These are phyloP conservation scores for Trametes cingulata DNA, from an alignment of 768 basidiomycete species.

Conservation along the genomic window DNA sequence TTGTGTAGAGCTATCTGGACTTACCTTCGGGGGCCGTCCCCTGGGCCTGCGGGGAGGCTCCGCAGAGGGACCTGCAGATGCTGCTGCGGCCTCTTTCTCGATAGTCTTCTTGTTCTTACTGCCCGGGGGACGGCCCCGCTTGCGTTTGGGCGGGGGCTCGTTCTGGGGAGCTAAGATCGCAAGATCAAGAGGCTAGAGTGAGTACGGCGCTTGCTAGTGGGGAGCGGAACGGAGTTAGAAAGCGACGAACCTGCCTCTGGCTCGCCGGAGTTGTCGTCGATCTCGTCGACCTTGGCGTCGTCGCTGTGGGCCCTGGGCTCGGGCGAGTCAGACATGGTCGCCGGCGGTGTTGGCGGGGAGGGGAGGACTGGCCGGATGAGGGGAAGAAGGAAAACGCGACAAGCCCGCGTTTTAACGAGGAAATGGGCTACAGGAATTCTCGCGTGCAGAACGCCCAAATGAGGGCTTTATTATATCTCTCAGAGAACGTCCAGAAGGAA, in stretches of 20 bases:
- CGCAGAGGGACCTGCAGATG: conserved; percentile 29
- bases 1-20: conserved; percentile 18
- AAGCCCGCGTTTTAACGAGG: conserved; percentile 80
- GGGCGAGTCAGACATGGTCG: conserved; percentile 64
- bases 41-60: conserved; percentile 44
- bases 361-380: conserved; percentile 38
- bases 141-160: conserved; percentile 60
- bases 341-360: conserved; percentile 27
- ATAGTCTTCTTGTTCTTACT: conserved; percentile 71
- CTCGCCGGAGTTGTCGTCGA: conserved; percentile 47
- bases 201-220: conserved; percentile 25
- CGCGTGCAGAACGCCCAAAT: conserved; percentile 63
- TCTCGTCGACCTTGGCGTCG: conserved; percentile 57
- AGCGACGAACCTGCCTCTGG: conserved; percentile 32
- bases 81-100: conserved; percentile 34
- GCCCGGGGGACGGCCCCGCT: conserved; percentile 87
- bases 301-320: conserved; percentile 55
- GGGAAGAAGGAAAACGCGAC: conserved; percentile 54
- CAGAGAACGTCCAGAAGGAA: conserved; percentile 28
- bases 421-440: conserved; percentile 69
- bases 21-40: conserved; percentile 55
- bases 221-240: conserved; percentile 27
- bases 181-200: conserved; percentile 32
- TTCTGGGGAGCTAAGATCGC: conserved; percentile 20
- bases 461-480: conserved; percentile 48